phyloP scores from a whole-genome alignment of 768 basidiomycete genomes.

The Serendipita vermifera region DNA sequence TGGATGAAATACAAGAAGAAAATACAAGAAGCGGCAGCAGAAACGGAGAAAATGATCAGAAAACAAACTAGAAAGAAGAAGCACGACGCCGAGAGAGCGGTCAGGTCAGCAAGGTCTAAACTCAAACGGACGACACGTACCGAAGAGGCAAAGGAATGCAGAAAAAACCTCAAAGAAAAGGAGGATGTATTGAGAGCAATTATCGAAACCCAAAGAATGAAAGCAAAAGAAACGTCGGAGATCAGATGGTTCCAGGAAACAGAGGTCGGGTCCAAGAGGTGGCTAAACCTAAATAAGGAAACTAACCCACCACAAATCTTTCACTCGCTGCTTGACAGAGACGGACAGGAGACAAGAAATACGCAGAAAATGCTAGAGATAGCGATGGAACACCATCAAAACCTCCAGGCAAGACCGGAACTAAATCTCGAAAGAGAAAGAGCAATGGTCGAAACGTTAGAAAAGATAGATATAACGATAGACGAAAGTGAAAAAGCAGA shows the following conservation, averaged over 20 bases:
- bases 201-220: neutral
- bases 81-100: neutral
- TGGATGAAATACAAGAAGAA: neutral
- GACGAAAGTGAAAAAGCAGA: neutral
- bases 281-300: neutral
- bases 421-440: neutral
- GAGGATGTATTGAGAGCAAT: neutral
- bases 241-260: neutral
- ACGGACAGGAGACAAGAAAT: slow-evolving; percentile 4
- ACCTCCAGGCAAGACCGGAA: neutral
- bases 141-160: neutral
- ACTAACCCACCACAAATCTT: neutral
- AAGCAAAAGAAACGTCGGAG: neutral
- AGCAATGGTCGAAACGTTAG: neutral
- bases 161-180: neutral
- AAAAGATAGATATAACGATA: neutral
- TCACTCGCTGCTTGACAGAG: neutral
- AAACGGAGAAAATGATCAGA: neutral
- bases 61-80: neutral
- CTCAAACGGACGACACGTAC: too few relatives aligned
- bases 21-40: neutral
- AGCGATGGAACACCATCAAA: neutral
- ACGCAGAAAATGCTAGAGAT: neutral
- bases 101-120: neutral
- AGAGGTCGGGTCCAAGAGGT: neutral